Conservation (phyloP, 2,329 filamentous ascomycete genomes). For the Aspergillus sp. region DNA sequence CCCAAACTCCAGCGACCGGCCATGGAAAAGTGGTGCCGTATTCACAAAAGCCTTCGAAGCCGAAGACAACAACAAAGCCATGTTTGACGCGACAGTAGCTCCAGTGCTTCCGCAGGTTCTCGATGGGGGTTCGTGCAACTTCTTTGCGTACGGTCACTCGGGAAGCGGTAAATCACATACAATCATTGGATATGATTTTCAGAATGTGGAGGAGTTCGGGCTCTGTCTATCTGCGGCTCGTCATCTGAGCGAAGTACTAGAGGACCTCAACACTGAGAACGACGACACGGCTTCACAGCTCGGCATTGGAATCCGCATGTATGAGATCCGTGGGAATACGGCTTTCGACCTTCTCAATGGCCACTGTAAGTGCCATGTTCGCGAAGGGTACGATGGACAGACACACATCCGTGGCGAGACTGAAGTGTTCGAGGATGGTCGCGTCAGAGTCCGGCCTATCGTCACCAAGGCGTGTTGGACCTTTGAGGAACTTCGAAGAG, state of each 20-base stretch:
- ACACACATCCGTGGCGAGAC: conserved; percentile 44
- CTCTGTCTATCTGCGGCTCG: conserved; percentile 37
- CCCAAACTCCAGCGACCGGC: background rate
- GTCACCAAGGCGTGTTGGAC: conserved; percentile 27
- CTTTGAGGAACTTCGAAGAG: conserved; percentile 29
- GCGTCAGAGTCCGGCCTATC: conserved; percentile 43
- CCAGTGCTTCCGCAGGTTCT: conserved; percentile 34
- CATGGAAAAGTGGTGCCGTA: conserved; percentile 25
- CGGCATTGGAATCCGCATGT: conserved; percentile 40
- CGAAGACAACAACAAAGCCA: conserved; percentile 20
- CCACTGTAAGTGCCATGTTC: conserved; percentile 37
- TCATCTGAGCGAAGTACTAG: conserved; percentile 25
- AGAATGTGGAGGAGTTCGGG: conserved; percentile 32
- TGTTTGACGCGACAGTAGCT: conserved; percentile 32
- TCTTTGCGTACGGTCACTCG: conserved; percentile 46
- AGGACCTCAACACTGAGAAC: conserved; percentile 20
- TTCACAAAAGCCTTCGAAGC: conserved; percentile 23
- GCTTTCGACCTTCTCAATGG: conserved; percentile 44
- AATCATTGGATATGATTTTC: conserved; percentile 43
- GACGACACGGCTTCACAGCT: conserved; percentile 15
- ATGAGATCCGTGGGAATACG: conserved; percentile 41
- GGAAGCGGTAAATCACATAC: conserved; percentile 44
- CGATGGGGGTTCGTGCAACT: conserved; percentile 37
- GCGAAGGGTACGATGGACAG: conserved; percentile 41
- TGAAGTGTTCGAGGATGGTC: conserved; percentile 38